Evolutionary conservation across 441 rosid species (phyloP).

Genomic region (Adansonia gregorii): DNA sequence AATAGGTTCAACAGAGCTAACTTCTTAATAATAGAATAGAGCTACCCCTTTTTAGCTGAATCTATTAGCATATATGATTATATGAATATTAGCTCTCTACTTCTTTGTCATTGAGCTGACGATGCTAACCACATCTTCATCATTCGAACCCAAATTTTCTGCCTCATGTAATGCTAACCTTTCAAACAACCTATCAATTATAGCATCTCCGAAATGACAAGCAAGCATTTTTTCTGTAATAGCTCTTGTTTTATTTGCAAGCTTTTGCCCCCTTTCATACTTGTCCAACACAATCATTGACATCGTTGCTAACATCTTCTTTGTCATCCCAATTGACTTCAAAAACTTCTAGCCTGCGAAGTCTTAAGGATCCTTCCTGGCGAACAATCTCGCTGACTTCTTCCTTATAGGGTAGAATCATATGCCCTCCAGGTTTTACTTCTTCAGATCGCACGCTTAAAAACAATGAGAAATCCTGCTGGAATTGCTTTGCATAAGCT

Average conservation of each 20-base stretch:
- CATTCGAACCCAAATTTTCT: background rate
- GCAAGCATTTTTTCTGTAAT: constrained; percentile 21
- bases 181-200: constrained; percentile 8
- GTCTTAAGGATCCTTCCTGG: constrained; percentile 40
- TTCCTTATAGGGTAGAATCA: constrained; percentile 34
- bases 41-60: background rate
- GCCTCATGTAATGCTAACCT: background rate
- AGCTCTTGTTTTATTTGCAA: constrained; percentile 24
- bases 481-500: constrained; percentile 39
- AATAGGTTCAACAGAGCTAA: too few species aligned
- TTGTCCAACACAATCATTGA: background rate
- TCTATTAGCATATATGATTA: background rate
- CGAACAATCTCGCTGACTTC: constrained; percentile 31
- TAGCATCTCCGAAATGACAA: constrained; percentile 24
- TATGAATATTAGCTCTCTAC: background rate
- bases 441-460: constrained; percentile 36
- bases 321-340: constrained; percentile 27
- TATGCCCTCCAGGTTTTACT: constrained; percentile 35
- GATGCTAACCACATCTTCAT: background rate
- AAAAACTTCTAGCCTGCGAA: constrained; percentile 24
- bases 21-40: too few species aligned
- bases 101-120: constrained; percentile 19
- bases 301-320: background rate
- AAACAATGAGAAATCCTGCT: constrained; percentile 36
- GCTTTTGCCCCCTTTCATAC: background rate